Percentiles rank a stretch among this genome's conserved stretches.
Evolutionary conservation across 805 yeast species (phyloP).

Genomic region (Candida nonsorbophila): DNA sequence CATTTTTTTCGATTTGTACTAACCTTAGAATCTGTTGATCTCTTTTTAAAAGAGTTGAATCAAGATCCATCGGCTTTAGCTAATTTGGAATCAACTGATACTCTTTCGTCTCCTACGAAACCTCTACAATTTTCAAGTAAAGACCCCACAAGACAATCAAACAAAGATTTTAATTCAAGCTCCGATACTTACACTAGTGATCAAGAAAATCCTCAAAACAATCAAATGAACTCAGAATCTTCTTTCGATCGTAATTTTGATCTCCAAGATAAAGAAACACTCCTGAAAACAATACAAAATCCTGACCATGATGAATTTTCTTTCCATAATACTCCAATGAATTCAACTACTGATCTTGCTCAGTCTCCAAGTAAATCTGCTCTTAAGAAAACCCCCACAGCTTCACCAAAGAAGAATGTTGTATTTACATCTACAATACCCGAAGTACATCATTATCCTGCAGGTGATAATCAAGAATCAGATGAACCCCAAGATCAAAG

Average conservation of each 20-base stretch:
- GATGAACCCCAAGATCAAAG: constrained; percentile 4
- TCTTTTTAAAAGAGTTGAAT: too few species aligned
- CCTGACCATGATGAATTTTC: constrained; percentile 20
- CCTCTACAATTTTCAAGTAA: constrained; percentile 23
- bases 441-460: constrained; percentile 25
- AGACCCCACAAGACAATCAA: constrained; percentile 4
- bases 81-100: too few species aligned
- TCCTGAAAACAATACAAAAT: constrained; percentile 8
- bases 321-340: constrained; percentile 15
- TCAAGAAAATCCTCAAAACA: background rate
- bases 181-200: constrained; percentile 40
- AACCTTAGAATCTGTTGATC: too few species aligned
- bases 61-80: too few species aligned
- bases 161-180: constrained; percentile 31
- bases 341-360: constrained; percentile 12
- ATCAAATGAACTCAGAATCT: constrained; percentile 1
- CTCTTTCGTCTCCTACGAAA: constrained; percentile 30
- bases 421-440: constrained; percentile 26
- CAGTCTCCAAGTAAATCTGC: constrained; percentile 34
- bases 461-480: constrained; percentile 4
- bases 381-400: constrained; percentile 21
- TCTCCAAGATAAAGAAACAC: constrained; percentile 9
- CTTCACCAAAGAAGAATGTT: constrained; percentile 36
- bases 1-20: too few species aligned
- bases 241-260: constrained; percentile 19